Percentiles rank a stretch among this genome's conserved stretches.
Conservation (phyloP, 345 rosid genomes). For the Syzygium grande region DNA sequence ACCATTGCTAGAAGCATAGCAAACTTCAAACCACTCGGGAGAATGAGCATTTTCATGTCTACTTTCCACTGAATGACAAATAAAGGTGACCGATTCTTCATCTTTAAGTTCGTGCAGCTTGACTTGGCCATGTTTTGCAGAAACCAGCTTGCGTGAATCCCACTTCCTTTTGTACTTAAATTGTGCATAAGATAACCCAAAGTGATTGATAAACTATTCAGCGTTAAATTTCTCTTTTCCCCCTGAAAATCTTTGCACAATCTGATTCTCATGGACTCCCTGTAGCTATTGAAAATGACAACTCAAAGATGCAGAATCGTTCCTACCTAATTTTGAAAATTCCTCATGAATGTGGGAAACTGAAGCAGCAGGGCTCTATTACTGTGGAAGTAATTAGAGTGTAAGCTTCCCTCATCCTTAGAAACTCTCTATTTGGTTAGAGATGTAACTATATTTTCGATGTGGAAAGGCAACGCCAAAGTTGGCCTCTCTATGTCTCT, state of each 20-base stretch:
- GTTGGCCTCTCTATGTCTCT: neutral
- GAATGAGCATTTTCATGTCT: neutral
- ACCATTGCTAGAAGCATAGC: neutral
- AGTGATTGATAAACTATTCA: neutral
- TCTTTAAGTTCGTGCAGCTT: neutral
- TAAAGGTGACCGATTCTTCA: neutral
- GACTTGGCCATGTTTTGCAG: neutral
- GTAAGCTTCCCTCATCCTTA: neutral
- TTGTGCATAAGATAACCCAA: neutral
- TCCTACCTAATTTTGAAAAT: neutral
- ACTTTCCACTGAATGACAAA: neutral
- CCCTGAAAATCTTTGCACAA: neutral
- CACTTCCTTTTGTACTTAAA: neutral
- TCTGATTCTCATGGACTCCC: neutral
- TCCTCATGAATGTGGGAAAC: neutral
- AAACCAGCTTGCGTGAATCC: neutral
- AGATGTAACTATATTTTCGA: neutral
- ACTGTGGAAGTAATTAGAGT: neutral
- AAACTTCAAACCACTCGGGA: neutral
- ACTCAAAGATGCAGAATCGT: neutral
- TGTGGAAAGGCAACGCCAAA: neutral
- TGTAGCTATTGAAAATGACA: neutral
- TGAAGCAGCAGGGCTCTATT: neutral
- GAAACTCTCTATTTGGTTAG: neutral
- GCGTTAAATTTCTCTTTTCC: neutral